Evolutionary conservation across 345 rosid species (phyloP).

Genomic region (Populus deltoides): DNA sequence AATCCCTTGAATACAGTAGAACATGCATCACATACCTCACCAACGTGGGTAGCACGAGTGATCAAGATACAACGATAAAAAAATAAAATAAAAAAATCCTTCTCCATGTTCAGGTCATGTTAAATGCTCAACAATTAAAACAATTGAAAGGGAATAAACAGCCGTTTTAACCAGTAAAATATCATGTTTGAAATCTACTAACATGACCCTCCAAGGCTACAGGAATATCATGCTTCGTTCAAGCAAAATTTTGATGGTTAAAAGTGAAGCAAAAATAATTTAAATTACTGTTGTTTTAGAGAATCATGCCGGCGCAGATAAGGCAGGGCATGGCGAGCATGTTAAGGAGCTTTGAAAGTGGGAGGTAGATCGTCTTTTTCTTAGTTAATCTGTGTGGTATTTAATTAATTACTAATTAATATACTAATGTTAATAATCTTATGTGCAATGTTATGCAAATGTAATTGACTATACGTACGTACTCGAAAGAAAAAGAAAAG

Average conservation of each 20-base stretch:
- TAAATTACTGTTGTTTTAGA: background rate
- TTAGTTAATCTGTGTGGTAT: no score
- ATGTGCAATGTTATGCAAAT: background rate
- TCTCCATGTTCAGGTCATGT: background rate
- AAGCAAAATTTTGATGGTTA: background rate
- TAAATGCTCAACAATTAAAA: background rate
- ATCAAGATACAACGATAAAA: background rate
- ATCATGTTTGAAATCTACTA: background rate
- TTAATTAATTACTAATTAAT: background rate
- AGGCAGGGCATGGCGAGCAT: background rate
- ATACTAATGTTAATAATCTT: background rate
- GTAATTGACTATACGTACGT: background rate
- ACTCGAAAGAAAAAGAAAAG: background rate
- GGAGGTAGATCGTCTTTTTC: background rate
- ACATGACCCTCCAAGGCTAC: background rate
- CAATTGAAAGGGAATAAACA: no score
- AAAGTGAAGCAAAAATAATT: background rate
- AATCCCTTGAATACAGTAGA: no score
- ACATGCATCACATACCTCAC: background rate
- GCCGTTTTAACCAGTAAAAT: background rate
- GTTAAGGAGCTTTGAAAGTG: background rate
- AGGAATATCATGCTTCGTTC: background rate
- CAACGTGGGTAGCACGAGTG: background rate
- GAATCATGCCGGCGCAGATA: background rate
- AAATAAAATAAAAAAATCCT: no score